These are phyloP conservation scores for Fusarium xylarioides DNA, from an alignment of 2,329 filamentous ascomycete species.

Conservation along the genomic window DNA sequence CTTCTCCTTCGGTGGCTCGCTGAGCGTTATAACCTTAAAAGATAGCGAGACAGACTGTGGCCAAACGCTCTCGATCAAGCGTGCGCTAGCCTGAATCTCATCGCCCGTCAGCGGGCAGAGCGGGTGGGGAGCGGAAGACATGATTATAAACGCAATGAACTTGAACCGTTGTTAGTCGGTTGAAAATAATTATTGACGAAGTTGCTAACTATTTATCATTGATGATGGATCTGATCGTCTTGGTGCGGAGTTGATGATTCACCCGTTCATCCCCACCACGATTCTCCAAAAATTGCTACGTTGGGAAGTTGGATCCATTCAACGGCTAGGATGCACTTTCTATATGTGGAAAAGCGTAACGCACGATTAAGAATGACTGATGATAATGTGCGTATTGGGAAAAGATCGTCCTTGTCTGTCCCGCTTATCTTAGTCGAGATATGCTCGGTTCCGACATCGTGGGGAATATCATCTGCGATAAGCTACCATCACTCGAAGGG, in stretches of 20 bases:
- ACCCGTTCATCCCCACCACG: neutral
- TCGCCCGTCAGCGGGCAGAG: slow-evolving; percentile 25
- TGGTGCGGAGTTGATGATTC: neutral
- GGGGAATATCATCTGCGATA: neutral
- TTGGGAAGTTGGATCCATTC: slow-evolving; percentile 1
- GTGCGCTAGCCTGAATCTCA: slow-evolving; percentile 28
- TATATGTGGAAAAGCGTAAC: neutral
- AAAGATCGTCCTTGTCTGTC: slow-evolving; percentile 37
- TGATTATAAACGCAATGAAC: neutral
- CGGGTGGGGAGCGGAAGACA: slow-evolving; percentile 12
- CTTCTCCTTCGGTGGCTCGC: slow-evolving; percentile 27
- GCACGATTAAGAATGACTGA: neutral
- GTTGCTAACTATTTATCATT: slow-evolving; percentile 12
- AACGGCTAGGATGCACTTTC: neutral
- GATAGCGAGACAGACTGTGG: slow-evolving; percentile 21
- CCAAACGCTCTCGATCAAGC: slow-evolving; percentile 22
- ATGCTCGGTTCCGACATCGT: neutral
- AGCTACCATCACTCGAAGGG: neutral
- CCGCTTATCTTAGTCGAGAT: neutral
- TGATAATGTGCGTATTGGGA: neutral
- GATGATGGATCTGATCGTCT: neutral
- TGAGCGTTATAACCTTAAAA: slow-evolving; percentile 35
- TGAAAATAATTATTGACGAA: neutral
- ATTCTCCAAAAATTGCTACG: slow-evolving; percentile 18
- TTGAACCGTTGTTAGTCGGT: neutral